Conservation (phyloP, 2,329 filamentous ascomycete genomes). For the Pseudogymnoascus sp. region DNA sequence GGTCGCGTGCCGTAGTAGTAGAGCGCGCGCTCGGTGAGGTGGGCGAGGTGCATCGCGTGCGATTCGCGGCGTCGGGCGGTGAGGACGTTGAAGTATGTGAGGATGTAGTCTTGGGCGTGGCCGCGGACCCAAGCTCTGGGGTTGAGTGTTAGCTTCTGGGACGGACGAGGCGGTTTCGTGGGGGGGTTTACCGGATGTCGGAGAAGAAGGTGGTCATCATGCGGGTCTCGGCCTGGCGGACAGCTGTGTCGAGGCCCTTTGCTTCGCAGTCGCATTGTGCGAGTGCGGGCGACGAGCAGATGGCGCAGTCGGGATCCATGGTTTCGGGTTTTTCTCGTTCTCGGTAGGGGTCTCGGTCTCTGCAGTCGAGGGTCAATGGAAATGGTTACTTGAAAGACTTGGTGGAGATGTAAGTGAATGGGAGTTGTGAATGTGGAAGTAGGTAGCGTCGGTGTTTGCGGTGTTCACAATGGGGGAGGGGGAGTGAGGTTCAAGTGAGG, state of each 20-base stretch:
- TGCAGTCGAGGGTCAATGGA: not conserved
- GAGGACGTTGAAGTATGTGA: constrained; percentile 56
- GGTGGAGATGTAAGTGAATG: not conserved
- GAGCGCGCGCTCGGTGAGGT: constrained; percentile 46
- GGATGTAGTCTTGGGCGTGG: constrained; percentile 60
- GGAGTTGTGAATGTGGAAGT: not conserved
- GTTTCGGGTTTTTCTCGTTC: constrained; percentile 42
- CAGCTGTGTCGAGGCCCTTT: constrained; percentile 54
- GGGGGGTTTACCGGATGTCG: constrained; percentile 50
- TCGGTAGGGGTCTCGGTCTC: constrained; percentile 4
- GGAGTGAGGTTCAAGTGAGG: not conserved
- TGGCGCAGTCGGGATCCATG: constrained; percentile 64
- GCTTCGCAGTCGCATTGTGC: constrained; percentile 58
- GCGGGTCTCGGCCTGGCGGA: constrained; percentile 54
- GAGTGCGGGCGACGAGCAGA: constrained; percentile 53
- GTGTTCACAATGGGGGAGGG: not conserved
- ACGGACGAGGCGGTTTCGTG: not conserved
- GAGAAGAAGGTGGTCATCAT: constrained; percentile 57
- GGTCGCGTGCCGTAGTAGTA: constrained; percentile 51
- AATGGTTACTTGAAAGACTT: not conserved
- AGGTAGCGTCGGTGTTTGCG: not conserved
- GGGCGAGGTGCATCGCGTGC: constrained; percentile 49
- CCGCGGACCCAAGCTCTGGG: constrained; percentile 54
- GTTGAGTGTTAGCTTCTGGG: not conserved
- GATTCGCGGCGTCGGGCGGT: constrained; percentile 52